Base-by-base conservation (phyloP, 192 early-diverging fungal species). In the Spinellus fusiger region DNA sequence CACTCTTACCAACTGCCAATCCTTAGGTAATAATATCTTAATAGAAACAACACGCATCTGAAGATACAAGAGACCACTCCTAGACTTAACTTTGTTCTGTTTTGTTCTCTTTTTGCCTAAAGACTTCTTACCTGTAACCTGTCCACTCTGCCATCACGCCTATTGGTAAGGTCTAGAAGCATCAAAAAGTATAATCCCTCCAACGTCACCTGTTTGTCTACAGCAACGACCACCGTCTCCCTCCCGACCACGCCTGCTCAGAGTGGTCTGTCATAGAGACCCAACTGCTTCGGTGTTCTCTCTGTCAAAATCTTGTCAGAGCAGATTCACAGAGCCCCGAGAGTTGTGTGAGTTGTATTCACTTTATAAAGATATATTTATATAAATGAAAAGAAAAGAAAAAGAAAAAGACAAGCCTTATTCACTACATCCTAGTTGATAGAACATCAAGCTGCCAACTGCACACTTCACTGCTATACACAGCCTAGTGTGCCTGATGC, bases 151-250 rank as follows among this genome's bases (percentile, higher is more conserved):
- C 51, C 49, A 38, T 6, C 13, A 25, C 0, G 23, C 59, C 10
- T 61, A 37, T 51, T 61, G 59, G 59, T 61, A 50, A 58, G 27
- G n/a, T n/a, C n/a, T n/a, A 48, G 22, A 9, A 25, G 35, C 10
- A 7, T 13, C 0, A 15, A 49, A 18, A 4, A 28, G 4, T 31
- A 23, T 9, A 6, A n/a, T 51, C 18, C 23, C 6, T 33, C 8
- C 28, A 29, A 31, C n/a, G n/a, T 38, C 16, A 27, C 29, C 27
- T 58, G 10, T 59, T n/a, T 51, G 32, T 50, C 8, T 49, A 26
- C 35, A 61, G 59, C 49, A 48, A 31, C 18, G 28, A 61, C 0
- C 59, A 61, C 35, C 40, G 49, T 2, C 18, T 61, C 0, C 48
- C 59, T 61, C 13, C 51, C 8, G 49, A 49, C 25, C 59, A 61